Conservation (phyloP, 75 land plant genomes). For the Isoetes taiwanensis region DNA sequence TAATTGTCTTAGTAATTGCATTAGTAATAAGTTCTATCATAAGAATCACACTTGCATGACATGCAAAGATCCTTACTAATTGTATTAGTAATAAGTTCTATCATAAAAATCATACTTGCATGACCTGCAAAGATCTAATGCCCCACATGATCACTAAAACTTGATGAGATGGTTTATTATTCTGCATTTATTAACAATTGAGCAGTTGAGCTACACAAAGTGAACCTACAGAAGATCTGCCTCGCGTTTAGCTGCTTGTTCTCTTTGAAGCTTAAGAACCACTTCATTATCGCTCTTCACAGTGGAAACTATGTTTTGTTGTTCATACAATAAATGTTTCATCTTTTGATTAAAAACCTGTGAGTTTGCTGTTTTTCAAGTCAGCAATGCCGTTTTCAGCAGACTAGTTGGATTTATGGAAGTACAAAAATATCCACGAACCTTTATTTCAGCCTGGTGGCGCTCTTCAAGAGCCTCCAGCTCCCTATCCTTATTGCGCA, state of each 20-base stretch:
- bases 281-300: constrained; percentile 26
- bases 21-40: no score
- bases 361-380: background rate
- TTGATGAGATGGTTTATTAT: no score
- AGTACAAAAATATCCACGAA: background rate
- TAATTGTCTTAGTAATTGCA: no score
- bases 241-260: constrained; percentile 22
- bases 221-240: constrained; percentile 23
- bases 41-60: no score
- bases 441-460: constrained; percentile 30
- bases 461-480: constrained; percentile 27
- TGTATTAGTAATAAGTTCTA: background rate
- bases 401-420: background rate
- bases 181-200: no score
- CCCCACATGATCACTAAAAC: no score
- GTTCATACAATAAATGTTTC: constrained; percentile 31
- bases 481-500: constrained; percentile 19
- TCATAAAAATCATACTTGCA: background rate
- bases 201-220: background rate
- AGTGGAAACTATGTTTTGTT: constrained; percentile 21
- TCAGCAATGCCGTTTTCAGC: background rate
- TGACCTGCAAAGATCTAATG: no score
- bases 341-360: constrained; percentile 32
- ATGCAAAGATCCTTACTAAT: no score
- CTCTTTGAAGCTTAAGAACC: constrained; percentile 18